Evolutionary conservation across 805 yeast genomes (phyloP), one percentile per base, ranked within the genome.

Genomic region (Nakazawaea molendinolei): DNA sequence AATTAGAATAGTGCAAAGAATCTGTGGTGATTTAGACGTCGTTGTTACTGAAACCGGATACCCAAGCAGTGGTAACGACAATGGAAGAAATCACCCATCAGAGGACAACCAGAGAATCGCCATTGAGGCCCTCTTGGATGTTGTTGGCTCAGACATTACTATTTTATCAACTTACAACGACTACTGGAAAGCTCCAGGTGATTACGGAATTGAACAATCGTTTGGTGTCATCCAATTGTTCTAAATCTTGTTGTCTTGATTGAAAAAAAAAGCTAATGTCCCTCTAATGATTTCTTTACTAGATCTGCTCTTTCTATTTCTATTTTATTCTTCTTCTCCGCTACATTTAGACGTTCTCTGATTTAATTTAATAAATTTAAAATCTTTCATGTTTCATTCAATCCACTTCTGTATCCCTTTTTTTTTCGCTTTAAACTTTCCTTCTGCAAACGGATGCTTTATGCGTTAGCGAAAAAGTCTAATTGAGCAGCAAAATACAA

Each of bases 41-140:
- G 46, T 65, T 15, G 76, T 87, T 38, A 79, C 94, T 15, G 96
- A 87, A 60, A 86, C 95, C 5, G 96, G 96, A 29, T 87, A 85
- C 55, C 96, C 96, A 49, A 74, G 79, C 47, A 62, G 65, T 27
- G 96, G 96, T 50, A 55, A 53, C 41, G 63, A 68, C 40, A 76
- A 85, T 52, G 96, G 96, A 38, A 60, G 60, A 34, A 83, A 86
- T 47, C 71, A 77, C 26, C 96, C 96, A 42, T 59, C 75, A 24
- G 53, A 59, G 5, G 84, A 53, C 8, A 87, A 86, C 60, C 96
- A 87, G 65, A 52, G 58, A 38, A 63, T 67, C 38, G 95, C 95
- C 12, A 68, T 89, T 40, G 58, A 67, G 41, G 58, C 74, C 13
- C 79, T 89, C 35, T 59, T 87, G 37, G 63, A 71, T 17, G 70